Percentiles rank a stretch among this genome's conserved stretches.
These are phyloP conservation scores for Tuber borchii DNA, from an alignment of 495 filamentous ascomycete species.

Conservation along the genomic window DNA sequence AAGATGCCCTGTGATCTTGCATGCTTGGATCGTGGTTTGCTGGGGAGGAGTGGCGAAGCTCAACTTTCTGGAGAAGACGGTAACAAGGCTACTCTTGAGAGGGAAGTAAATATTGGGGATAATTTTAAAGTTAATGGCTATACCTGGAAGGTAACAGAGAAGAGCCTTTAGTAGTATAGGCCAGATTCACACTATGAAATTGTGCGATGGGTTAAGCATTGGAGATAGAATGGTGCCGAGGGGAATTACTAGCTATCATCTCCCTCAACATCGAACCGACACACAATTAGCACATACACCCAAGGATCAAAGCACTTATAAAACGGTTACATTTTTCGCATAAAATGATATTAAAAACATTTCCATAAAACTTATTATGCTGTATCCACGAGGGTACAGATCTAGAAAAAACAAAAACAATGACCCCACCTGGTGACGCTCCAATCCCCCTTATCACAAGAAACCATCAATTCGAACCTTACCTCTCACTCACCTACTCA, in stretches of 20 bases:
- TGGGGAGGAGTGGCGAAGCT: neutral
- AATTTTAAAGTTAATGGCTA: slow-evolving; percentile 17
- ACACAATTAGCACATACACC: neutral
- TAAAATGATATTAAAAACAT: neutral
- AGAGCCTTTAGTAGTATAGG: slow-evolving; percentile 20
- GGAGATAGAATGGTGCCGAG: neutral
- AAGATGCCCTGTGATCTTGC: slow-evolving; percentile 24
- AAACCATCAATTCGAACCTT: neutral
- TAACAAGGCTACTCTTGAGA: slow-evolving; percentile 11
- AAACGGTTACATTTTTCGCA: neutral
- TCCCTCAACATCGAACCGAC: neutral
- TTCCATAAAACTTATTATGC: neutral
- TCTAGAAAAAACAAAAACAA: neutral
- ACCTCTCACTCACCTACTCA: neutral
- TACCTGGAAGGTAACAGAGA: slow-evolving; percentile 31
- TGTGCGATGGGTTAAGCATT: neutral
- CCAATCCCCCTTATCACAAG: neutral
- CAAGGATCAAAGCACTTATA: neutral
- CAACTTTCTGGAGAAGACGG: neutral
- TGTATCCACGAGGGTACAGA: neutral
- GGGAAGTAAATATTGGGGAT: slow-evolving; percentile 17
- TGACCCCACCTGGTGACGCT: neutral
- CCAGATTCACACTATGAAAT: neutral
- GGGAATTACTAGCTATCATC: neutral
- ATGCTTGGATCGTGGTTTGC: slow-evolving; percentile 17